Evolutionary conservation across 75 land plant species (phyloP), one percentile per base, ranked within the genome.

Genomic region (Larix kaempferi): DNA sequence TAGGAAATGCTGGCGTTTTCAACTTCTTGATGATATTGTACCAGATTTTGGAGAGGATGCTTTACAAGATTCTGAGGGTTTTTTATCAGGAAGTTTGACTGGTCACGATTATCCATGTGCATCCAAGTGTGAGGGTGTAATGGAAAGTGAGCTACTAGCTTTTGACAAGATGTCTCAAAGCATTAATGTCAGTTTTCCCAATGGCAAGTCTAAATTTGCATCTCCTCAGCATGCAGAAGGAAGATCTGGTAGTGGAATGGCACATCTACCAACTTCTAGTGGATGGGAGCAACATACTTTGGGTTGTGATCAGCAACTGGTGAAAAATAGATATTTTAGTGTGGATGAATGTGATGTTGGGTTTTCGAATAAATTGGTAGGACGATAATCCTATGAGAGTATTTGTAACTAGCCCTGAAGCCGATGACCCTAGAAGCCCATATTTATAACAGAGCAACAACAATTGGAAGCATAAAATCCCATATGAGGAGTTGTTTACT

Each of bases 11-110:
- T 96, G 98, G 93, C 88, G 88, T 6, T 76, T 76, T 39, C 93
- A 91, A 81, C 95, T 96, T 59, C 99, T 98, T 64, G 99, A 96
- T 80, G 99, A 96, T 66, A 89, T 96, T 44, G 94, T 91, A 52
- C 92, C 98, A 6, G 98, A 94, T 66, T 94, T 90, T 56, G 86
- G 82, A 41, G 85, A 62, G 21, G 91, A 87, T 78, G 78, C 86
- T 22, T 65, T 78, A 57, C 79, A 71, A 59, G 80, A 78, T 15
- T 35, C 81, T 57, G 82, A 77, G 56, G 44, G 65, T 33, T 78
- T 85, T 29, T 85, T 84, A 22, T 73, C 84, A 59, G 77, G 78
- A 35, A 83, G 82, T 67, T 81, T 85, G 39, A 33, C 77, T 26
- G 21, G 72, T 5, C 71, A 74, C 54, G 78, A 69, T 78, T 66